Base-by-base conservation (phyloP, 208 protist species). In the Sergeia podlipaevii region DNA sequence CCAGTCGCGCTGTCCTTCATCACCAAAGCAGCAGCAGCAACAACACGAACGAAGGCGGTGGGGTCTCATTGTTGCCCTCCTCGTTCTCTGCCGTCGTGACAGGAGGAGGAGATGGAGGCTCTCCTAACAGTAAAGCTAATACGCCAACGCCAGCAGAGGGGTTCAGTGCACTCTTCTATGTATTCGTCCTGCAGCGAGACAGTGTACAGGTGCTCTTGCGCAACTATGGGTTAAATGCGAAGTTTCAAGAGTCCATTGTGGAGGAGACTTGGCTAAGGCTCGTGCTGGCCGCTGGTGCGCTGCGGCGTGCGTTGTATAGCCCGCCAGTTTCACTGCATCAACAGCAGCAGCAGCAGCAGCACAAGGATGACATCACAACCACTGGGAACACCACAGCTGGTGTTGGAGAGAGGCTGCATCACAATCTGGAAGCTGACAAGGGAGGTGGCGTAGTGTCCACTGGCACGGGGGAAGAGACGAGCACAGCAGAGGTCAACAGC, bases 261-360 rank as follows among this genome's bases (percentile, higher is more conserved):
- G 74, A 81, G 49, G 74, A 71, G 18, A 43, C 59, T n/a, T 81
- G 74, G 74, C 65, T 73, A 2, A 55, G 45, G 18, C 37, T 63
- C 21, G 54, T 60, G 23, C 60, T 55, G n/a, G n/a, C n/a, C n/a
- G n/a, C n/a, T n/a, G n/a, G n/a, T n/a, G 57, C 64, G 39, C 20
- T 72, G 34, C 65, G 47, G 51, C 54, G 24, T 13, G 51, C 74
- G 11, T 45, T 68, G 37, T 44, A 50, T 41, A 33, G 42, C 20
- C 65, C 77, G 34, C 54, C 55, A 11, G 10, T 11, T 17, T 23
- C 37, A 29, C 63, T 15, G 48, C 64, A 0, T 38, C 63, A 3
- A 37, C 55, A 8, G 47, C 47, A 8, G 51, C 29, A 4, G 27
- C 39, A 1, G 32, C 48, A 0, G 7, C 44, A 15, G 33, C 44